Evolutionary conservation across 2,329 filamentous ascomycete species (phyloP).

Genomic region (Stachybotrys elegans): DNA sequence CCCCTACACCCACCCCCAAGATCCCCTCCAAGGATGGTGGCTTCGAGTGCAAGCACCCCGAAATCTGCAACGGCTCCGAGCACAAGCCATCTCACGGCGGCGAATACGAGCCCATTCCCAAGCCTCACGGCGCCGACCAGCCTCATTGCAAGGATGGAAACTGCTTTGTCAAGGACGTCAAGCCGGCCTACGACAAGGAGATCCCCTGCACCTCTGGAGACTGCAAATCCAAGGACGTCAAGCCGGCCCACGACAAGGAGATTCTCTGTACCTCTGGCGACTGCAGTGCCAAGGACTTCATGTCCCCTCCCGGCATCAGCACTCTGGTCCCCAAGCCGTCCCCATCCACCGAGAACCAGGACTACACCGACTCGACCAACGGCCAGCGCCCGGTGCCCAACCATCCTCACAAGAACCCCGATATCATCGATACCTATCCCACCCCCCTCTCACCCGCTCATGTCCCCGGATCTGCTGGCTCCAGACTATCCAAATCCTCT

Average conservation of each 20-base stretch:
- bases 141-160: background rate
- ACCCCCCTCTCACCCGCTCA: background rate
- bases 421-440: background rate
- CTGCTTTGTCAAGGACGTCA: background rate
- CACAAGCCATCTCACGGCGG: background rate
- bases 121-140: background rate
- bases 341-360: background rate
- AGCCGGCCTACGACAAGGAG: background rate
- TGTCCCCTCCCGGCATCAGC: background rate
- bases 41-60: background rate
- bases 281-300: background rate
- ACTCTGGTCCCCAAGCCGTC: background rate
- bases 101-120: background rate
- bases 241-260: background rate
- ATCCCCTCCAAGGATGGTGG: background rate
- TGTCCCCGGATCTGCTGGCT: background rate
- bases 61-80: background rate
- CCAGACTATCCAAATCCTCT: background rate
- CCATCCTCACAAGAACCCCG: background rate
- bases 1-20: background rate
- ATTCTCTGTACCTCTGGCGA: background rate
- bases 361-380: too few species aligned
- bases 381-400: background rate
- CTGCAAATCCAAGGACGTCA: background rate
- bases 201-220: background rate